Conservation (phyloP, 805 yeast species). For the Candida jianshihensis region DNA sequence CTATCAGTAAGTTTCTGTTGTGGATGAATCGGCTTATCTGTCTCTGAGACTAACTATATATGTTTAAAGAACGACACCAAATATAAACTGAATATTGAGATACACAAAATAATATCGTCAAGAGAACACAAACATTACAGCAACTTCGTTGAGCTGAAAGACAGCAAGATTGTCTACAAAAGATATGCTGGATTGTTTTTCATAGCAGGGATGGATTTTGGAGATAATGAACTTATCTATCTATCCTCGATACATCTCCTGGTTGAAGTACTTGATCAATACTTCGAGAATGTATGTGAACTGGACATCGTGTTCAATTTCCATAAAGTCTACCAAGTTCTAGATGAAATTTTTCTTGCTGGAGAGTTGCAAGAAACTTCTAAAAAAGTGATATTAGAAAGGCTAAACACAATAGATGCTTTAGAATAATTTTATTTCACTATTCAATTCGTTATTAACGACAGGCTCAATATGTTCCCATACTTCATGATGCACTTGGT, state of each 20-base stretch:
- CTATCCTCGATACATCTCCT: conserved; percentile 81
- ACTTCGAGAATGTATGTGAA: conserved; percentile 84
- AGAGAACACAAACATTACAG: conserved; percentile 81
- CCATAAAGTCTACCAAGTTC: conserved; percentile 69
- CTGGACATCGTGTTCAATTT: conserved; percentile 89
- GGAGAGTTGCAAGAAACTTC: conserved; percentile 90
- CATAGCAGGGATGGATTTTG: conserved; percentile 71
- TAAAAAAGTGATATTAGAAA: conserved; percentile 54
- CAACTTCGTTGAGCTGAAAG: conserved; percentile 69
- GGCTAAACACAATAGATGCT: conserved; percentile 59
- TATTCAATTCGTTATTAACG: conserved; percentile 3
- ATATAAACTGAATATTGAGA: conserved; percentile 44
- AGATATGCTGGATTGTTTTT: conserved; percentile 91
- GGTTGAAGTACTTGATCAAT: conserved; percentile 81
- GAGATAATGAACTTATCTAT: conserved; percentile 76
- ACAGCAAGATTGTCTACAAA: conserved; percentile 68
- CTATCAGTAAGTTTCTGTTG: conserved; percentile 26
- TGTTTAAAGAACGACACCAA: conserved; percentile 37
- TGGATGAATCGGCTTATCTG: too few relatives aligned
- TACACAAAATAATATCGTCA: conserved; percentile 72
- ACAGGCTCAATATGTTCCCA: conserved; percentile 28
- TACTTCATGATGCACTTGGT: conserved; percentile 43
- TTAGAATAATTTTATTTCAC: conserved; percentile 36
- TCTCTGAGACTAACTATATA: conserved; percentile 25
- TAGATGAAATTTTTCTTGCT: conserved; percentile 84